Base-by-base conservation (phyloP, 257 asterid species). In the Solanum virginianum region DNA sequence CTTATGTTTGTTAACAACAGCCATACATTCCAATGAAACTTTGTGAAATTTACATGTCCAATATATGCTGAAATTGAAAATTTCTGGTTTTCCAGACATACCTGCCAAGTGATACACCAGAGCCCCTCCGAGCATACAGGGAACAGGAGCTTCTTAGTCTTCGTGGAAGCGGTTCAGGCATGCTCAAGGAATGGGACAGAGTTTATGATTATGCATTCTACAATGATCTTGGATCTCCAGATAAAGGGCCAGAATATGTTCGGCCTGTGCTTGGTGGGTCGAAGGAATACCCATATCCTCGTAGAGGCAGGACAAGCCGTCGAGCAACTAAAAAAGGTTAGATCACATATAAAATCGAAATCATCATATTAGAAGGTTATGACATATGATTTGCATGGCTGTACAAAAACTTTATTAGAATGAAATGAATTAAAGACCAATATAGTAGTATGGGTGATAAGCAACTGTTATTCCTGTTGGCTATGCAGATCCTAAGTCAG, bases 171-270 rank as follows among this genome's bases (percentile, higher is more conserved):
- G 96, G 96, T 8, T 47, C 89, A 0, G 97, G 95, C 16, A 70
- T 22, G 92, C 90, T 93, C 0, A 87, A 93, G 87, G 97, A 93
- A 86, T 96, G 99, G 99, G 98, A 96, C 49, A 90, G 98, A 86
- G 97, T 96, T 7, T 96, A 96, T 79, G 99, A 96, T 56, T 96
- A 96, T 56, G 98, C 97, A 47, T 92, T 86, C 86, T 96, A 96
- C 88, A 96, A 94, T 63, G 99, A 96, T 84, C 83, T 96, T 51
- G 99, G 97, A 56, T 85, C 41, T 47, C 98, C 99, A 1, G 97
- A 94, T 4, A 93, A 84, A 83, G 98, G 99, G 32, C 9, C 79
- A 1, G 91, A 91, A 4, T 87, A 88, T 51, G 92, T 75, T 22
- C 98, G 99, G 2, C 95, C 97, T 0, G 91, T 89, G 43, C 98